Base-by-base conservation (phyloP, 352 stramenopile genomes). In the Globisporangium nagaii region DNA sequence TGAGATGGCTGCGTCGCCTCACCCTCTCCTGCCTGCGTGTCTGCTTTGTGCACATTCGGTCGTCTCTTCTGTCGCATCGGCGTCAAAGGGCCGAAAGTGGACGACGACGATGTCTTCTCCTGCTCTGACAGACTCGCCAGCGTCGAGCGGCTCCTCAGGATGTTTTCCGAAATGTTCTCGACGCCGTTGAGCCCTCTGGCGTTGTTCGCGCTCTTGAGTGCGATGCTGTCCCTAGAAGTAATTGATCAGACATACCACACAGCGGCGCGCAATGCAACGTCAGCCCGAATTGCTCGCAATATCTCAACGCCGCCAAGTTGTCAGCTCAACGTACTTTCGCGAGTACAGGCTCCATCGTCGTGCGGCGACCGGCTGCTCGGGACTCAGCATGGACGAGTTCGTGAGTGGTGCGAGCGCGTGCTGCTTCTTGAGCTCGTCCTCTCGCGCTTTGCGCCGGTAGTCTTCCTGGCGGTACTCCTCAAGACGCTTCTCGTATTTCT, bases 111-210 rank as follows among this genome's bases (percentile, higher is more conserved):
- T n/a, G n/a, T n/a, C n/a, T n/a, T 20, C 48, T 31, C 35, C 34
- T 75, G 63, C 19, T 86, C 73, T 51, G 66, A 44, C 46, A 60
- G 63, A 60, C 75, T 52, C 28, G 50, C 53, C 34, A 63, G 17
- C 48, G 60, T 47, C 40, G 63, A 72, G 31, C 68, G 70, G 45
- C 73, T 78, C 28, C 71, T 67, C 31, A 87, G 54, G 39, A 90
- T 90, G 46, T 90, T 90, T 63, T 88, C 79, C 15, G 76, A 71
- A 13, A 90, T 75, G 53, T 90, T 90, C 48, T 90, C 79, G 57
- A 87, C 77, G 15, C 77, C 79, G 65, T 79, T 79, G 4, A 76
- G 56, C 2, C 66, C 65, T 27, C 70, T 56, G 13, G 47, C 53
- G 32, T 77, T 79, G 52, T 57, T 70, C 7, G 54, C 68, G 30